These are phyloP conservation scores for Elsinoe batatas DNA, from an alignment of 2,329 filamentous ascomycete genomes.

Conservation along the genomic window DNA sequence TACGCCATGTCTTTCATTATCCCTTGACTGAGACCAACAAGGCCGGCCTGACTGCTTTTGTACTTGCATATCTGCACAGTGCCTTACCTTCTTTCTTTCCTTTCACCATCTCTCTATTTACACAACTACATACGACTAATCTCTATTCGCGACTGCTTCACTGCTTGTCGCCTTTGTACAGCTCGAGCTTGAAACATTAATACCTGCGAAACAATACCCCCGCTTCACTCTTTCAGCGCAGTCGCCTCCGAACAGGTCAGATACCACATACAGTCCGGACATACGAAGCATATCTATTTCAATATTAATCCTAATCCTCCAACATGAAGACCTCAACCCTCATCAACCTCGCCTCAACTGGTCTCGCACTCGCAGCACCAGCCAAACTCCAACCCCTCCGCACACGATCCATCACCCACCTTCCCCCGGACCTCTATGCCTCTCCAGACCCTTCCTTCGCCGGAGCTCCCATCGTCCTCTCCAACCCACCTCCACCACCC, in stretches of 20 bases:
- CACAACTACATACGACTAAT: not conserved
- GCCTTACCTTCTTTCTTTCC: not conserved
- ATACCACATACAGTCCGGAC: not conserved
- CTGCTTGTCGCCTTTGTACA: slow-evolving; percentile 5
- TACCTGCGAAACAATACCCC: not conserved
- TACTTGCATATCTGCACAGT: not conserved
- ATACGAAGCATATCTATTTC: not conserved
- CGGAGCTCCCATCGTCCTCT: slow-evolving; percentile 11
- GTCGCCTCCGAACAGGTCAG: not conserved
- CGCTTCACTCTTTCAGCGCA: slow-evolving; percentile 12
- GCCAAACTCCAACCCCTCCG: slow-evolving; percentile 6
- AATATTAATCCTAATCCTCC: not conserved
- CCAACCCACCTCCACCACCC: slow-evolving; percentile 3
- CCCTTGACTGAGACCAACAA: slow-evolving; percentile 4
- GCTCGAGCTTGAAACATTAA: not conserved
- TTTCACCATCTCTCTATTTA: not conserved
- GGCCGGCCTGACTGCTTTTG: slow-evolving; percentile 5
- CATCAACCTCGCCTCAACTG: not conserved
- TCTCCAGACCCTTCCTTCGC: slow-evolving; percentile 9
- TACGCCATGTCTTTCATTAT: slow-evolving; percentile 12
- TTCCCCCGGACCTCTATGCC: slow-evolving; percentile 10
- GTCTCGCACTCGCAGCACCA: not conserved
- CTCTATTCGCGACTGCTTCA: slow-evolving; percentile 9
- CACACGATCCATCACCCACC: slow-evolving; percentile 5
- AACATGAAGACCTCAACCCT: slow-evolving; percentile 1